Evolutionary conservation across 805 yeast species (phyloP).

Genomic region (Wickerhamiella occidentalis): DNA sequence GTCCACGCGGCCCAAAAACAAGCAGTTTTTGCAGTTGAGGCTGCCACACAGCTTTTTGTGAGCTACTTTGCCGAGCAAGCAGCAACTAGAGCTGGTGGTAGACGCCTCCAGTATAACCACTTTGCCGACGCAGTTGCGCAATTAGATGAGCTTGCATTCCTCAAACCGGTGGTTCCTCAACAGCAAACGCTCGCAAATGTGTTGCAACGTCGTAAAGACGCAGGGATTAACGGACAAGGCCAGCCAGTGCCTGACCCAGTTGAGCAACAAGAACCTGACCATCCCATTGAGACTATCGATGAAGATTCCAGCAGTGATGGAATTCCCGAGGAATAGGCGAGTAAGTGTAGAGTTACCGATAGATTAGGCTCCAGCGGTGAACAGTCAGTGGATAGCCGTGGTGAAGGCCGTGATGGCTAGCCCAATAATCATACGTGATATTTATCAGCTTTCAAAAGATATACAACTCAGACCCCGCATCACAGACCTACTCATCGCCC

Average conservation of each 20-base stretch:
- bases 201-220: conserved; percentile 12
- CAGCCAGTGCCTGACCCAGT: neutral
- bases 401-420: too few relatives aligned
- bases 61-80: conserved; percentile 65
- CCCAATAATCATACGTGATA: too few relatives aligned
- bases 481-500: too few relatives aligned
- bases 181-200: conserved; percentile 21
- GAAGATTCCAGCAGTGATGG: neutral
- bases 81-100: conserved; percentile 49
- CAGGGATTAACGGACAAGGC: conserved; percentile 5
- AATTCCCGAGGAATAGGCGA: neutral
- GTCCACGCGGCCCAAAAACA: conserved; percentile 53
- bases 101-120: conserved; percentile 59
- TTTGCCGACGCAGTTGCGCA: conserved; percentile 50
- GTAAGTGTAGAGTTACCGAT: too few relatives aligned
- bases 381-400: too few relatives aligned
- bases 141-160: conserved; percentile 49
- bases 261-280: conserved; percentile 8
- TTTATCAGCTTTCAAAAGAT: too few relatives aligned
- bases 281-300: neutral
- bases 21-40: conserved; percentile 62
- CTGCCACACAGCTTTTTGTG: conserved; percentile 67
- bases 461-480: too few relatives aligned
- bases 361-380: too few relatives aligned
- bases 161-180: conserved; percentile 52